Percentiles rank a stretch among this genome's conserved stretches.
Conservation (phyloP, 768 basidiomycete genomes). For the Phanerodontia chrysosporium region DNA sequence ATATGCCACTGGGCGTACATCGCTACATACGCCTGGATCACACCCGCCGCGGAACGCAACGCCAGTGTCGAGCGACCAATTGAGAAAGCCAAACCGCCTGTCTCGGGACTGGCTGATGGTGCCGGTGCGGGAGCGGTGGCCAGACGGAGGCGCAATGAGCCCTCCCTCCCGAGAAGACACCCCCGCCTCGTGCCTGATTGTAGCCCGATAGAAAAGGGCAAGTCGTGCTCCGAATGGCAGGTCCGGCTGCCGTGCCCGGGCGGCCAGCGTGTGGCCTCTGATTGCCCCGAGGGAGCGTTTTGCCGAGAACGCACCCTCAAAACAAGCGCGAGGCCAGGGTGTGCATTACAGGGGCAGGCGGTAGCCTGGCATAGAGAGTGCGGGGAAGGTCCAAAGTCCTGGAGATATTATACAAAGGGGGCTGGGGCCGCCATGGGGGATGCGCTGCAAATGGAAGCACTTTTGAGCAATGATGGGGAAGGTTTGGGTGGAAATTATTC, state of each 20-base stretch:
- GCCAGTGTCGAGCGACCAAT: no score
- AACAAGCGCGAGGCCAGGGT: not conserved
- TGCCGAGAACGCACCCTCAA: not conserved
- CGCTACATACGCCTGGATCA: no score
- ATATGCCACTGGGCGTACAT: no score
- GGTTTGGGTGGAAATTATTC: not conserved
- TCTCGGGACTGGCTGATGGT: not conserved
- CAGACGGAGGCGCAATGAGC: not conserved
- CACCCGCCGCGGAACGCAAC: no score
- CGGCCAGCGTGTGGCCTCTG: not conserved
- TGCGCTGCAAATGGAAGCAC: not conserved
- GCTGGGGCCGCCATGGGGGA: not conserved
- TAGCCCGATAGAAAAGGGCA: not conserved
- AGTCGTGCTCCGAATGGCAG: not conserved
- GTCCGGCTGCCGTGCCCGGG: not conserved
- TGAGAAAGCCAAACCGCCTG: not conserved
- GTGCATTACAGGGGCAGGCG: not conserved
- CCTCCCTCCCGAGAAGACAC: not conserved
- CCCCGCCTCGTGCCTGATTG: constrained; percentile 1
- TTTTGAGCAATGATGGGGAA: not conserved
- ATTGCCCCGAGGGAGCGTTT: not conserved
- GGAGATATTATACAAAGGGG: no score
- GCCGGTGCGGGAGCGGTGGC: not conserved
- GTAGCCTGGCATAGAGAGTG: not conserved
- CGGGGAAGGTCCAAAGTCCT: not conserved